A percentile compares a stretch with the other conserved stretches of the same genome.
Conservation (phyloP, 345 rosid species). For the Passiflora organensis region DNA sequence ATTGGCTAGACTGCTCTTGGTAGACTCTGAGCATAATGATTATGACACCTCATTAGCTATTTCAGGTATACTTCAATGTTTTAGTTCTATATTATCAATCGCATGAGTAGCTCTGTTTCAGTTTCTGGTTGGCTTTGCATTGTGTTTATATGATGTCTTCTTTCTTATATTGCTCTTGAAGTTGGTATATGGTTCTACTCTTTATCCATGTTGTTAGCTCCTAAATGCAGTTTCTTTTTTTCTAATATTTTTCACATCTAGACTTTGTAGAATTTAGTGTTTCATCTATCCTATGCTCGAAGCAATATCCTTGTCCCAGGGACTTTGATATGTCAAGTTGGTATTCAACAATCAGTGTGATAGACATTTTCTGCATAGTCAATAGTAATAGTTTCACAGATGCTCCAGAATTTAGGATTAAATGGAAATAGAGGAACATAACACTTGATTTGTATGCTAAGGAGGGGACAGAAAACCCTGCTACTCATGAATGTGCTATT, state of each 20-base stretch:
- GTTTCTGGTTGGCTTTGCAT: neutral
- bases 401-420: too few relatives aligned
- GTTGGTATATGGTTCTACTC: neutral
- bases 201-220: too few relatives aligned
- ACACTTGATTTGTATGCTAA: too few relatives aligned
- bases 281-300: neutral
- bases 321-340: neutral
- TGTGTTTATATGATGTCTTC: neutral
- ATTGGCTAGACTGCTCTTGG: conserved; percentile 72
- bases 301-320: neutral
- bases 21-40: conserved; percentile 76
- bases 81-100: conserved; percentile 6
- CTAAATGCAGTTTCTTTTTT: too few relatives aligned
- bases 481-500: too few relatives aligned
- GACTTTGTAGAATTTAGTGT: neutral
- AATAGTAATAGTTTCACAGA: too few relatives aligned
- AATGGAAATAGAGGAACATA: too few relatives aligned
- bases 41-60: conserved; percentile 55
- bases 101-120: conserved; percentile 6
- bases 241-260: too few relatives aligned
- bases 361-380: too few relatives aligned
- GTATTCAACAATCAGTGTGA: too few relatives aligned
- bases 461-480: too few relatives aligned
- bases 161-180: neutral
- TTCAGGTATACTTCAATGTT: conserved; percentile 50